phyloP scores from a whole-genome alignment of 495 filamentous ascomycete species.

The Daldinia caldariorum region DNA sequence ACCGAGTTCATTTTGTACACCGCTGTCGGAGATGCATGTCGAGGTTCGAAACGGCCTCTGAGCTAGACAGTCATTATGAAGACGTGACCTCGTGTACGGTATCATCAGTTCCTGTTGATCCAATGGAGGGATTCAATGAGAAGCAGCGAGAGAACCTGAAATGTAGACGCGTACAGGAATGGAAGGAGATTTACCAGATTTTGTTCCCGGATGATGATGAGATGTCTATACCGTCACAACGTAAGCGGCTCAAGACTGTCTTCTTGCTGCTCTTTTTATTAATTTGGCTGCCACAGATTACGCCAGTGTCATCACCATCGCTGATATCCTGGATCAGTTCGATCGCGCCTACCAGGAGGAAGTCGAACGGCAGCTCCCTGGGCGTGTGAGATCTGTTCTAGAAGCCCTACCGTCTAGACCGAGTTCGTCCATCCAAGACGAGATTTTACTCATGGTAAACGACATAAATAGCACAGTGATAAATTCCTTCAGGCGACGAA shows the following conservation, averaged over 20 bases:
- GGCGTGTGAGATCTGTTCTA: neutral
- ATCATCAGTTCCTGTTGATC: neutral
- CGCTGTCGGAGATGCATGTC: slow-evolving; percentile 7
- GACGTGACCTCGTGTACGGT: neutral
- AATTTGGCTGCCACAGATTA: neutral
- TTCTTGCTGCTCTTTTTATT: neutral
- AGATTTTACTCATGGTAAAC: neutral
- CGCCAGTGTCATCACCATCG: neutral
- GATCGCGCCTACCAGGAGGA: slow-evolving; percentile 5
- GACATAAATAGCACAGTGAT: neutral
- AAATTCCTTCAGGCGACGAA: neutral
- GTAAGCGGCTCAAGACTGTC: neutral
- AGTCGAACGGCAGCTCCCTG: neutral
- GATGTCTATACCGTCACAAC: slow-evolving; percentile 2
- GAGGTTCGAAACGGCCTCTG: neutral
- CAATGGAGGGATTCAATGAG: slow-evolving; percentile 10
- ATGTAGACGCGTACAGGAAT: slow-evolving; percentile 6
- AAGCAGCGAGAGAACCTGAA: neutral
- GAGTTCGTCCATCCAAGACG: neutral
- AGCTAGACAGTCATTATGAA: slow-evolving; percentile 4
- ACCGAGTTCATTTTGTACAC: slow-evolving; percentile 4
- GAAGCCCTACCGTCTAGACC: neutral
- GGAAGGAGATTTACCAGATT: slow-evolving; percentile 9
- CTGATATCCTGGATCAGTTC: slow-evolving; percentile 11
- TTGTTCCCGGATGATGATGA: slow-evolving; percentile 5